phyloP scores from a whole-genome alignment of 148 eudicot species.

The Selenicereus undatus region DNA sequence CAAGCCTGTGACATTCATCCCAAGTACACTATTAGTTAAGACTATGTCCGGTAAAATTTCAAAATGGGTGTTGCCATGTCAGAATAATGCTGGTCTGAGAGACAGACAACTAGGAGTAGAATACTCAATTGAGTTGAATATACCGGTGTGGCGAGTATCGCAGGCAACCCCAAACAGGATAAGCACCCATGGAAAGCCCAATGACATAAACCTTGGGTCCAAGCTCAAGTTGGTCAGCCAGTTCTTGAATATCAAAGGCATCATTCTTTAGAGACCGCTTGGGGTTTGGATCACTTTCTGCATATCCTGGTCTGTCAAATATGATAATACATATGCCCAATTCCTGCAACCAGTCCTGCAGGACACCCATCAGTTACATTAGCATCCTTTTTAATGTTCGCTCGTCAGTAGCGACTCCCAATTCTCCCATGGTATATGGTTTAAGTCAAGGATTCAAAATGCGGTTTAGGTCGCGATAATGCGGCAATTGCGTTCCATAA shows the following conservation, averaged over 20 bases:
- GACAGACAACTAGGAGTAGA: neutral
- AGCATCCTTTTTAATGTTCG: neutral
- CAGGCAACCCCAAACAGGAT: slow-evolving; percentile 34
- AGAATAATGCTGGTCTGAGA: neutral
- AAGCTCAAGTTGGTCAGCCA: slow-evolving; percentile 32
- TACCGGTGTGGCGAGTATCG: slow-evolving; percentile 33
- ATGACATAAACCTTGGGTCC: slow-evolving; percentile 25
- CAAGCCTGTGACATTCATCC: slow-evolving; percentile 19
- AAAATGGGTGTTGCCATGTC: neutral
- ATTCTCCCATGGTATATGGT: no score
- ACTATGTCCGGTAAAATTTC: neutral
- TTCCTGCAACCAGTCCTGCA: slow-evolving; percentile 36
- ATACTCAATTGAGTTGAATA: neutral
- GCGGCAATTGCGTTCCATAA: no score
- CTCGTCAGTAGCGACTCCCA: no score
- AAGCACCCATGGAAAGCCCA: slow-evolving; percentile 5
- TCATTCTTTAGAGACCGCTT: slow-evolving; percentile 31
- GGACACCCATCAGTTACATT: neutral
- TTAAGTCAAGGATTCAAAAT: no score
- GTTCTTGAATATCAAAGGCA: slow-evolving; percentile 22
- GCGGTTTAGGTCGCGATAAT: no score
- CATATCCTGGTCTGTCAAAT: slow-evolving; percentile 14
- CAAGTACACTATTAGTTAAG: neutral
- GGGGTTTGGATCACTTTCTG: slow-evolving; percentile 38
- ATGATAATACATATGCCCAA: slow-evolving; percentile 21